phyloP scores from a whole-genome alignment of 2,329 filamentous ascomycete species.

The Fusarium guadeloupense region DNA sequence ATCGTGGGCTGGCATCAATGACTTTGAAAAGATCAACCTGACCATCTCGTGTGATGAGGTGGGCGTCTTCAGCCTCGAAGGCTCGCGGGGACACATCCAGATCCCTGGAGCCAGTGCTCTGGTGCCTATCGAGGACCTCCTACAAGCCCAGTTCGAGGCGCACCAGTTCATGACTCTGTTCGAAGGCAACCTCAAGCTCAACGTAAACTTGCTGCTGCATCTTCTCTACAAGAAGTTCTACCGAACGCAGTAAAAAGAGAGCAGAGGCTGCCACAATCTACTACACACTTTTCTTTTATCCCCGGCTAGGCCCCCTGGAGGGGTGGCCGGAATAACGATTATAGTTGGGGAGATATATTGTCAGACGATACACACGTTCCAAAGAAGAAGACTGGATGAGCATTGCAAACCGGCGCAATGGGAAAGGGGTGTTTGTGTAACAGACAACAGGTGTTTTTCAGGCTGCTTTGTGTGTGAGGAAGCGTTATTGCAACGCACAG shows the following conservation, averaged over 20 bases:
- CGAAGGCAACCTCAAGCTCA: constrained; percentile 83
- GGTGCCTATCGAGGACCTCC: constrained; percentile 88
- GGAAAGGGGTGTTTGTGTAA: constrained; percentile 29
- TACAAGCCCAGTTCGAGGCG: constrained; percentile 97
- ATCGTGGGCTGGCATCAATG: constrained; percentile 84
- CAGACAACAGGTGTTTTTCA: constrained; percentile 37
- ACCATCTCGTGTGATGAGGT: constrained; percentile 95
- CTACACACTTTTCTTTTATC: constrained; percentile 6
- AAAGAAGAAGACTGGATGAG: constrained; percentile 30
- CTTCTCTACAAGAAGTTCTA: constrained; percentile 99
- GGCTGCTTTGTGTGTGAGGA: constrained; percentile 37
- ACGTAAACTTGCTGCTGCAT: constrained; percentile 96
- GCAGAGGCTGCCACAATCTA: constrained; percentile 7
- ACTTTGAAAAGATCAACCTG: constrained; percentile 87
- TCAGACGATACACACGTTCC: constrained; percentile 29
- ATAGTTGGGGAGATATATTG: constrained; percentile 17
- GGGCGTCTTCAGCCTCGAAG: constrained; percentile 92
- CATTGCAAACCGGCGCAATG: constrained; percentile 42
- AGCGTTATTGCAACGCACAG: constrained; percentile 26
- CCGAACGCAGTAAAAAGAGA: constrained; percentile 65
- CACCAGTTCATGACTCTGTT: constrained; percentile 97
- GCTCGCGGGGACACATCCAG: constrained; percentile 90
- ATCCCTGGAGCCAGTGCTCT: constrained; percentile 91
- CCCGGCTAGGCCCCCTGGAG: constrained; percentile 23
- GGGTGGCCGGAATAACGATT: constrained; percentile 18